Percentiles rank a stretch among this genome's conserved stretches.
Evolutionary conservation across 495 filamentous ascomycete species (phyloP).

Genomic region (Neurospora pannonica): DNA sequence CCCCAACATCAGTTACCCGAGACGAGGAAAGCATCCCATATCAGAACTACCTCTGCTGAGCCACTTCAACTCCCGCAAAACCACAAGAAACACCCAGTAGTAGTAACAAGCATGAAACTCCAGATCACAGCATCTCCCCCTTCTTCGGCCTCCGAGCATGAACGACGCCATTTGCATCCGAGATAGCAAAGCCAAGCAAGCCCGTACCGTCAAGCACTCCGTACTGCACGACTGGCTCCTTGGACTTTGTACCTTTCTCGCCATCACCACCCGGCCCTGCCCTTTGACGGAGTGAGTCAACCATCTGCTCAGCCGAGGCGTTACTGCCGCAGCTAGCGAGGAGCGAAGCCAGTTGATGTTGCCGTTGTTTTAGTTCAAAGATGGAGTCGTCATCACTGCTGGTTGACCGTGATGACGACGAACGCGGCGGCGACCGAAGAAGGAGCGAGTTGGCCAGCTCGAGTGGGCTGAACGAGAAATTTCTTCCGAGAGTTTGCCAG

Average conservation of each 20-base stretch:
- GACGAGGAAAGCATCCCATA: not conserved
- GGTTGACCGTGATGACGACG: not conserved
- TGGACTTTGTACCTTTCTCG: not conserved
- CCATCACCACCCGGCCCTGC: not conserved
- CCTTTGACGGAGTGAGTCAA: not conserved
- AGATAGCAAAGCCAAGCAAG: not conserved
- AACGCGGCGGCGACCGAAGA: not conserved
- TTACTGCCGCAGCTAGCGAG: not conserved
- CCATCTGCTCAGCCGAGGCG: not conserved
- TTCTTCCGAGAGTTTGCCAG: not conserved
- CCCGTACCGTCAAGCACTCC: not conserved
- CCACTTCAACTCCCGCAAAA: not conserved
- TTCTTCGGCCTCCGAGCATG: not conserved
- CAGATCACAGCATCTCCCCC: not conserved
- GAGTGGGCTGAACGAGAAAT: not conserved
- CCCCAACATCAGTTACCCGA: no score
- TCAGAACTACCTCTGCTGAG: not conserved
- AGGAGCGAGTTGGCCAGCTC: not conserved
- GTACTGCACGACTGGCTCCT: not conserved
- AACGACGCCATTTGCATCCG: not conserved
- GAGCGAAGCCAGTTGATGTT: not conserved
- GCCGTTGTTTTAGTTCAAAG: not conserved
- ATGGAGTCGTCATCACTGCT: not conserved
- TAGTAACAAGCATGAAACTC: not conserved
- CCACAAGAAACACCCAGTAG: not conserved